Evolutionary conservation across 2,329 filamentous ascomycete species (phyloP).

Genomic region (Bertia moriformis): DNA sequence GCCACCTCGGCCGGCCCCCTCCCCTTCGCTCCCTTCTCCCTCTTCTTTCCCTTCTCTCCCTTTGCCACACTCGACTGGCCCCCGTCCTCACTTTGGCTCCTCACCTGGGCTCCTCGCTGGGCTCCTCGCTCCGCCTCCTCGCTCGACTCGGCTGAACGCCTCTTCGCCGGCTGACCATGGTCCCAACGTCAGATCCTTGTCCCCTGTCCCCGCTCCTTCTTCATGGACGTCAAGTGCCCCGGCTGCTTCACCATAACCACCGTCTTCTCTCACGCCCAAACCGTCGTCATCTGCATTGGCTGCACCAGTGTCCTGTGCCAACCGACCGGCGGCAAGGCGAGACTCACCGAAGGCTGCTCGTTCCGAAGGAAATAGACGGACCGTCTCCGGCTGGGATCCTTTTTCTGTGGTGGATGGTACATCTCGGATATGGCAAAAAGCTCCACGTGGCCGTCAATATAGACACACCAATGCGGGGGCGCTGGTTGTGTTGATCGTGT

Average conservation of each 20-base stretch:
- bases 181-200: slow-evolving; percentile 65
- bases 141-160: no score
- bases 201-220: slow-evolving; percentile 94
- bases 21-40: slow-evolving; percentile 3
- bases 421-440: slow-evolving; percentile 22
- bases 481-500: no score
- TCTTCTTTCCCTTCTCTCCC: slow-evolving; percentile 2
- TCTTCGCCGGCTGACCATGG: background rate
- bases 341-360: slow-evolving; percentile 98
- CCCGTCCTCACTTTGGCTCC: no score
- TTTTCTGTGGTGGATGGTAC: slow-evolving; percentile 16
- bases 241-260: slow-evolving; percentile 99
- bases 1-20: slow-evolving; percentile 3
- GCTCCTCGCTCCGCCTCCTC: no score
- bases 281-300: slow-evolving; percentile 98
- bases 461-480: no score
- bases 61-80: no score
- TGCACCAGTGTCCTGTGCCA: slow-evolving; percentile 99
- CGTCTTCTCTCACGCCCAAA: slow-evolving; percentile 99
- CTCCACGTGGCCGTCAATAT: slow-evolving; percentile 29
- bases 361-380: slow-evolving; percentile 97
- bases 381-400: slow-evolving; percentile 6
- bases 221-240: slow-evolving; percentile 99
- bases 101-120: no score
- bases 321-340: slow-evolving; percentile 96